A percentile compares a stretch with the other conserved stretches of the same genome.
phyloP scores from a whole-genome alignment of 1,284 basidiomycete genomes.

The Puccinia novopanici region DNA sequence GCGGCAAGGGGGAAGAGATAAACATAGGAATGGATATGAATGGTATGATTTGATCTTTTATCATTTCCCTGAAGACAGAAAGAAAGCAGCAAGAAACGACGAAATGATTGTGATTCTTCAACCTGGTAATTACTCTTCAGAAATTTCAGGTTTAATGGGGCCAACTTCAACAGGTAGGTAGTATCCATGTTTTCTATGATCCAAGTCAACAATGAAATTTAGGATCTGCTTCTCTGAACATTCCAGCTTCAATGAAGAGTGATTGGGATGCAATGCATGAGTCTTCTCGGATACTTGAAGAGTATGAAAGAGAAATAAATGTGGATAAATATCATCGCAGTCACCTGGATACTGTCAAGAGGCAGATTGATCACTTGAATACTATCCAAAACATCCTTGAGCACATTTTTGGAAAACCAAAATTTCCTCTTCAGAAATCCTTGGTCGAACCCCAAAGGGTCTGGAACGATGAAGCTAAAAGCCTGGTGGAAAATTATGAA shows the following conservation, averaged over 20 bases:
- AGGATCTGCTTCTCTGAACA: background rate
- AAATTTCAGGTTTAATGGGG: background rate
- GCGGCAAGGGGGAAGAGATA: background rate
- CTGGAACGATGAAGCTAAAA: background rate
- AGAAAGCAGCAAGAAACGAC: background rate
- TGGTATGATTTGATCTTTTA: background rate
- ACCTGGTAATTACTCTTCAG: background rate
- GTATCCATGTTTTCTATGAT: background rate
- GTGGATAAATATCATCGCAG: background rate
- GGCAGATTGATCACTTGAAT: background rate
- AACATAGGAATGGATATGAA: background rate
- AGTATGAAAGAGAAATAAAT: background rate
- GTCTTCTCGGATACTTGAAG: background rate
- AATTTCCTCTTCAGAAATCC: background rate
- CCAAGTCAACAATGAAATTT: background rate
- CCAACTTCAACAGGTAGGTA: background rate
- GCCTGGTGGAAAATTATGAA: background rate
- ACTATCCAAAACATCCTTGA: background rate
- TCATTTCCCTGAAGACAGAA: background rate
- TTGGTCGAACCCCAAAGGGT: background rate
- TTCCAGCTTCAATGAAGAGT: background rate
- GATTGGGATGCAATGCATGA: background rate
- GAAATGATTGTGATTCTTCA: background rate
- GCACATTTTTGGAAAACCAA: background rate
- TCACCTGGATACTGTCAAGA: background rate